These are phyloP conservation scores for Raphidocelis subcapitata DNA, from an alignment of 139 green algal genomes.

Conservation along the genomic window DNA sequence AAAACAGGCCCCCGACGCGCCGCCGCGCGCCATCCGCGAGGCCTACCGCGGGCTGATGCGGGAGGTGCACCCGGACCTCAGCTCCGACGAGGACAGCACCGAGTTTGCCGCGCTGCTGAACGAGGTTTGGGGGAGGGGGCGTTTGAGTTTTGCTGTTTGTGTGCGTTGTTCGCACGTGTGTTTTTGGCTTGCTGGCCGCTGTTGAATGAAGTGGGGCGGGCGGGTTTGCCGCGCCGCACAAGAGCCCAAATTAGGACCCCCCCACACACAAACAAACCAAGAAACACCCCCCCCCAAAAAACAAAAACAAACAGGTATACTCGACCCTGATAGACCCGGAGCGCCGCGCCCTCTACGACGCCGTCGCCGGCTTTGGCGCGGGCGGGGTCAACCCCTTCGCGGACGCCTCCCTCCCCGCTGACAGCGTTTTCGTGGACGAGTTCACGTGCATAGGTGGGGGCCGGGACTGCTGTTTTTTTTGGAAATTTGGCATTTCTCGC, in stretches of 20 bases:
- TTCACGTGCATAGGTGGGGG: slow-evolving; percentile 56
- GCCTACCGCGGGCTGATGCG: slow-evolving; percentile 50
- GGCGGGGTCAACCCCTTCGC: slow-evolving; percentile 53
- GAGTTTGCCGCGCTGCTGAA: slow-evolving; percentile 58
- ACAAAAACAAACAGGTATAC: not conserved
- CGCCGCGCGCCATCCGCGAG: no score
- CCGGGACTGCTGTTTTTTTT: no score
- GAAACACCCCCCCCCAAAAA: not conserved
- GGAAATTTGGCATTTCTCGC: no score
- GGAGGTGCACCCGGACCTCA: slow-evolving; percentile 50
- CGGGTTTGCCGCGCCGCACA: not conserved
- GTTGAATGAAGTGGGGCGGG: not conserved
- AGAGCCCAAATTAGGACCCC: not conserved
- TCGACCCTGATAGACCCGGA: slow-evolving; percentile 44
- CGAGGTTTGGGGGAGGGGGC: slow-evolving; percentile 31
- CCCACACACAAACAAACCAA: not conserved
- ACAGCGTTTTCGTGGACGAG: slow-evolving; percentile 54
- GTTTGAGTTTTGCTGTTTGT: not conserved
- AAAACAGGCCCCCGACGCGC: no score
- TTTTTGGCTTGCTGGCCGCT: not conserved
- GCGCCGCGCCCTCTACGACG: slow-evolving; percentile 44
- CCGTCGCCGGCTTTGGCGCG: slow-evolving; percentile 43
- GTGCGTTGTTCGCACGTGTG: not conserved
- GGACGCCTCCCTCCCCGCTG: slow-evolving; percentile 29
- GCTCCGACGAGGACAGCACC: slow-evolving; percentile 36